These are phyloP conservation scores for Aspergillus incahuasiensis DNA, from an alignment of 495 filamentous ascomycete species.

Conservation along the genomic window DNA sequence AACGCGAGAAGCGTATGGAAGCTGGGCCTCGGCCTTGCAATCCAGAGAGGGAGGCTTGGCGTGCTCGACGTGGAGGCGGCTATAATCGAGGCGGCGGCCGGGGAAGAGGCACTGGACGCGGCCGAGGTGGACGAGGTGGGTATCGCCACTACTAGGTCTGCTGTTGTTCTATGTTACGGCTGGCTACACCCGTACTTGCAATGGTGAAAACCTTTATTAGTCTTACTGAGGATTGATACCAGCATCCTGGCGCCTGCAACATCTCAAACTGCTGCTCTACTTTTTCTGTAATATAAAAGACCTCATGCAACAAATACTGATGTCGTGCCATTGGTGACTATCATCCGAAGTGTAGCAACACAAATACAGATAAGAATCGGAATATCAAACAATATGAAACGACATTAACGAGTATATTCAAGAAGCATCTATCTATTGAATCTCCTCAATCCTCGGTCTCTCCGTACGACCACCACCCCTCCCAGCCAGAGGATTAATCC, in stretches of 20 bases:
- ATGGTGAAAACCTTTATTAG: too few species aligned
- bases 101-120: constrained; percentile 14
- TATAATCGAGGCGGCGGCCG: constrained; percentile 17
- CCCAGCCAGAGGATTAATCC: constrained; percentile 33
- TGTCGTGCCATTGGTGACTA: neutral
- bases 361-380: too few species aligned
- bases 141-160: neutral
- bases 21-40: constrained; percentile 27
- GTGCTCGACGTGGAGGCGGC: constrained; percentile 17
- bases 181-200: too few species aligned
- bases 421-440: constrained; percentile 35
- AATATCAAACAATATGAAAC: too few species aligned
- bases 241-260: neutral
- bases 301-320: neutral
- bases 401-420: neutral
- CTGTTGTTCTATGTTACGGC: too few species aligned
- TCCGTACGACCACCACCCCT: constrained; percentile 17
- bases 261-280: neutral
- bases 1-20: constrained; percentile 49
- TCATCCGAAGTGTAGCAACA: neutral
- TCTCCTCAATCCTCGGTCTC: constrained; percentile 49
- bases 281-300: neutral
- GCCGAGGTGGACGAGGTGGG: constrained; percentile 9
- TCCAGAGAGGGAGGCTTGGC: constrained; percentile 10
- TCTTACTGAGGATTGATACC: neutral